phyloP scores from a whole-genome alignment of 495 filamentous ascomycete species.

The Penicillium macrosclerotiorum region DNA sequence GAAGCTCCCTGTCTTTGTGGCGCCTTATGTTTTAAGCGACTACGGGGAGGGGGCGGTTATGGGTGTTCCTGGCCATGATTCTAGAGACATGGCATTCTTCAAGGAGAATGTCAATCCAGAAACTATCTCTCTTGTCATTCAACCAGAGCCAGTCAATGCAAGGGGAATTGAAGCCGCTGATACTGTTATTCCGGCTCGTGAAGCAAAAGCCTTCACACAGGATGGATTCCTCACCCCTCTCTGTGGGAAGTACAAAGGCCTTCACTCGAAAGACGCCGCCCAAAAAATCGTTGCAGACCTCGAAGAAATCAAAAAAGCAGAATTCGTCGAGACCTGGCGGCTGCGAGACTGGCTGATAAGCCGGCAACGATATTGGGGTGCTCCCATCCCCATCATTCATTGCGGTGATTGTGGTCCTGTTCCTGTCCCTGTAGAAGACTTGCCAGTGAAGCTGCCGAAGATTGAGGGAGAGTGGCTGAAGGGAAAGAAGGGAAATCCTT shows the following conservation, averaged over 20 bases:
- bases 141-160: constrained; percentile 26
- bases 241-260: constrained; percentile 48
- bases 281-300: constrained; percentile 60
- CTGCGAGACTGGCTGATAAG: constrained; percentile 87
- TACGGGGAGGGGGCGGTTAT: constrained; percentile 90
- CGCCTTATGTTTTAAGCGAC: constrained; percentile 82
- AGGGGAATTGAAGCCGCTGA: constrained; percentile 41
- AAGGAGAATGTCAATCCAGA: constrained; percentile 57
- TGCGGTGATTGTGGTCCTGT: constrained; percentile 74
- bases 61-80: constrained; percentile 86
- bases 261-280: constrained; percentile 60
- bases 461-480: constrained; percentile 65
- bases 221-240: constrained; percentile 45
- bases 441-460: constrained; percentile 74
- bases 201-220: constrained; percentile 41
- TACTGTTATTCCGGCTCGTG: constrained; percentile 32
- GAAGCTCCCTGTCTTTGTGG: constrained; percentile 71
- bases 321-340: constrained; percentile 66
- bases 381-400: constrained; percentile 87
- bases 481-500: constrained; percentile 71
- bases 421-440: constrained; percentile 70
- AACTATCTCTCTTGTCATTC: constrained; percentile 50
- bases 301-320: constrained; percentile 46
- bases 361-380: constrained; percentile 86
- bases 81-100: constrained; percentile 77